phyloP scores from a whole-genome alignment of 2,329 filamentous ascomycete genomes.

The Pyrenophora tritici-repentis region DNA sequence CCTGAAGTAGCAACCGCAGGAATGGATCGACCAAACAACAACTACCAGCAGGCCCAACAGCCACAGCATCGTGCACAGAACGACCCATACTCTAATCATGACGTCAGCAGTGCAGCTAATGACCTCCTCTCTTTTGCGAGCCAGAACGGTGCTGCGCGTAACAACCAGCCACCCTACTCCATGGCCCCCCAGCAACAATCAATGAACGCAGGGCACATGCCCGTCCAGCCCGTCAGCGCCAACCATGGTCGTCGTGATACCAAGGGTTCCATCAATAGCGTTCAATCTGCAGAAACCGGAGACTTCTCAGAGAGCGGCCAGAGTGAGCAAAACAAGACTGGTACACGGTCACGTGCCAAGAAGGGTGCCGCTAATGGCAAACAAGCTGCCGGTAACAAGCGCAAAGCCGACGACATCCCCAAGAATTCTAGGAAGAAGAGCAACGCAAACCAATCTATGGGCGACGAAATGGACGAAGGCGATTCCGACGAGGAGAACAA shows the following conservation, averaged over 20 bases:
- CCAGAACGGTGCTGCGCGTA: slow-evolving; percentile 65
- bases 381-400: slow-evolving; percentile 54
- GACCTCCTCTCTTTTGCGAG: slow-evolving; percentile 85
- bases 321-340: slow-evolving; percentile 64
- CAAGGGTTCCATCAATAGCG: slow-evolving; percentile 63
- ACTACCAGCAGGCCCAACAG: slow-evolving; percentile 51
- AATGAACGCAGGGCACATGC: slow-evolving; percentile 54
- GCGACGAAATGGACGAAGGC: slow-evolving; percentile 56
- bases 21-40: slow-evolving; percentile 63
- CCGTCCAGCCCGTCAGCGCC: slow-evolving; percentile 54
- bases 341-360: slow-evolving; percentile 47
- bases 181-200: slow-evolving; percentile 47
- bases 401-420: slow-evolving; percentile 76
- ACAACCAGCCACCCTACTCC: slow-evolving; percentile 58
- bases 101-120: slow-evolving; percentile 91
- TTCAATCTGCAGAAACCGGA: slow-evolving; percentile 60
- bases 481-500: slow-evolving; percentile 47
- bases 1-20: slow-evolving; percentile 49
- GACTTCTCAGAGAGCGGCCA: slow-evolving; percentile 75
- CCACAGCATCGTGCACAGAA: slow-evolving; percentile 48
- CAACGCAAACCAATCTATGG: slow-evolving; percentile 53
- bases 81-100: slow-evolving; percentile 82
- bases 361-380: slow-evolving; percentile 46
- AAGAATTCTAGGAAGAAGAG: slow-evolving; percentile 75
- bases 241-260: slow-evolving; percentile 57